A percentile compares a stretch with the other conserved stretches of the same genome.
phyloP scores from a whole-genome alignment of 331 rosid genomes.

The Quercus phellos region DNA sequence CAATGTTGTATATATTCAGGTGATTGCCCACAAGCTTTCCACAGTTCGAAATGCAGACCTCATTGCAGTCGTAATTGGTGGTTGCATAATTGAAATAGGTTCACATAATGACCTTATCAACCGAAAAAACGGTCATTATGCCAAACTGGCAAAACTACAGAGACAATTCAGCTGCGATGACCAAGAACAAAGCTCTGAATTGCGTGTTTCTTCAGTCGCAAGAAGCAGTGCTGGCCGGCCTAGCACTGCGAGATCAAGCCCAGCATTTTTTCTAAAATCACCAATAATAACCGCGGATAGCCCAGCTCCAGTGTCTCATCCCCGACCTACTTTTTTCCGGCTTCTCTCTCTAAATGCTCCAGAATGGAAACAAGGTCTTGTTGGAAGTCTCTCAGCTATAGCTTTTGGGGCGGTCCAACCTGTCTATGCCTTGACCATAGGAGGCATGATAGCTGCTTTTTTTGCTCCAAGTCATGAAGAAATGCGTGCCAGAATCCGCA shows the following conservation, averaged over 20 bases:
- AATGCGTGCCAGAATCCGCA: conserved; percentile 61
- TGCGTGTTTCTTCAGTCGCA: conserved; percentile 38
- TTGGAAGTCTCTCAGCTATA: conserved; percentile 70
- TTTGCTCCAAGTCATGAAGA: conserved; percentile 67
- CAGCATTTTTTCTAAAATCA: conserved; percentile 49
- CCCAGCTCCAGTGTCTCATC: conserved; percentile 26
- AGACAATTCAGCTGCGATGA: conserved; percentile 61
- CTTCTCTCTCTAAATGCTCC: conserved; percentile 67
- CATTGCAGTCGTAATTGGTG: conserved; percentile 68
- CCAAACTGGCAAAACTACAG: conserved; percentile 73
- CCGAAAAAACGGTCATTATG: conserved; percentile 61
- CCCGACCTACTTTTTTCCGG: conserved; percentile 63
- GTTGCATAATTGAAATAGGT: conserved; percentile 68
- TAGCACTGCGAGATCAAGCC: conserved; percentile 75
- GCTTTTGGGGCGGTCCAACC: conserved; percentile 89
- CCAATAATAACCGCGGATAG: conserved; percentile 41
- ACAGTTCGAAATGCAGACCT: conserved; percentile 86
- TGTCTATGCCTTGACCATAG: conserved; percentile 71
- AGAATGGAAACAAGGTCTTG: conserved; percentile 83
- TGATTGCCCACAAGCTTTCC: conserved; percentile 90
- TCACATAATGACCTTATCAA: conserved; percentile 69
- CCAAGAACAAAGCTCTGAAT: conserved; percentile 48
- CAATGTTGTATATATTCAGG: conserved; percentile 41
- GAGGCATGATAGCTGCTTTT: conserved; percentile 91
- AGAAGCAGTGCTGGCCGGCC: conserved; percentile 68